phyloP scores from a whole-genome alignment of 768 basidiomycete species.

The Mrakia frigida region DNA sequence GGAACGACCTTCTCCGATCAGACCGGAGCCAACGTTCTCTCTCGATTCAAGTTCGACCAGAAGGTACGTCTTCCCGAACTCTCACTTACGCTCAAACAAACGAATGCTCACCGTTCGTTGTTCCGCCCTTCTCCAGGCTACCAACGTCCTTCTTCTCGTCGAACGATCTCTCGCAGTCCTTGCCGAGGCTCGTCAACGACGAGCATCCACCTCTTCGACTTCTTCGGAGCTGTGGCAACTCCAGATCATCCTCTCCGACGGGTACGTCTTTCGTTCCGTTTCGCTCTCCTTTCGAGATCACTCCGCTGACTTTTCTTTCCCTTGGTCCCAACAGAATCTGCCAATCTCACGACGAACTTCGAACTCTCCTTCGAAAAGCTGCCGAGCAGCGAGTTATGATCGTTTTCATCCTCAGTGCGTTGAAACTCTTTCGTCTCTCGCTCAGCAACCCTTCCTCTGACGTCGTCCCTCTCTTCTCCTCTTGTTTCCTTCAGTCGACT shows the following conservation, averaged over 20 bases:
- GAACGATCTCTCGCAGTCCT: constrained; percentile 60
- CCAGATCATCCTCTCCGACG: constrained; percentile 96
- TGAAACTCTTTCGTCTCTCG: too few relatives aligned
- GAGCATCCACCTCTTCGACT: constrained; percentile 53
- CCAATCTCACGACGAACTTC: constrained; percentile 83
- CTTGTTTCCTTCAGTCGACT: constrained; percentile 55
- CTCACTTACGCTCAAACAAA: not conserved
- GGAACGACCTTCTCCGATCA: constrained; percentile 74
- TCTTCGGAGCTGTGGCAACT: constrained; percentile 91
- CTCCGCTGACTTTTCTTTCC: not conserved
- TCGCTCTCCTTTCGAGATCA: not conserved
- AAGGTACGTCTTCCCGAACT: constrained; percentile 51
- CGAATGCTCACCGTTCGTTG: not conserved
- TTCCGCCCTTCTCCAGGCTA: constrained; percentile 1
- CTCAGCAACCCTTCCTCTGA: not conserved
- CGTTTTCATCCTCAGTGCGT: constrained; percentile 70
- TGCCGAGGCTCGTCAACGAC: constrained; percentile 67
- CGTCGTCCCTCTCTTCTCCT: not conserved
- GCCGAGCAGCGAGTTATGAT: constrained; percentile 88
- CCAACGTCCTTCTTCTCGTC: constrained; percentile 63
- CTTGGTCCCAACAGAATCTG: constrained; percentile 60
- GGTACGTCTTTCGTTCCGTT: not conserved
- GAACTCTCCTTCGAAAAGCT: constrained; percentile 72
- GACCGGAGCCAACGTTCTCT: constrained; percentile 71
- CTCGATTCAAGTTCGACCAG: constrained; percentile 83